These are phyloP conservation scores for Emericellopsis atlantica DNA, from an alignment of 2,329 filamentous ascomycete species.

Conservation along the genomic window DNA sequence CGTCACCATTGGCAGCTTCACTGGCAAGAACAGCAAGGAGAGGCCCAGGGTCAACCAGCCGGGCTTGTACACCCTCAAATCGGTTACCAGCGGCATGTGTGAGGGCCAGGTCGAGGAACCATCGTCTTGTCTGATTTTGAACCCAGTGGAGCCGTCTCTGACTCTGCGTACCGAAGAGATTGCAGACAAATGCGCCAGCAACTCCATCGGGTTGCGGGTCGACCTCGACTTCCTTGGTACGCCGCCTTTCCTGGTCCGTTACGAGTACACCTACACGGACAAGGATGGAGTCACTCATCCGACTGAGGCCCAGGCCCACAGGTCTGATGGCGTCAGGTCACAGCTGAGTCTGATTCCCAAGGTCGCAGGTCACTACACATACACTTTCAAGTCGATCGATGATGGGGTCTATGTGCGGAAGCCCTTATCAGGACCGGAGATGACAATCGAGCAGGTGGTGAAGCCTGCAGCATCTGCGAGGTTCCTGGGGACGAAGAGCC, in stretches of 20 bases:
- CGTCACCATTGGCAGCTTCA: slow-evolving; percentile 43
- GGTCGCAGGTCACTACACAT: slow-evolving; percentile 74
- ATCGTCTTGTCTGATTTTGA: slow-evolving; percentile 82
- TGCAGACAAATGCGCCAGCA: slow-evolving; percentile 88
- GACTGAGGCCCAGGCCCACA: no score
- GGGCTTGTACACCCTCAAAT: slow-evolving; percentile 76
- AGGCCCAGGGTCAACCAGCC: slow-evolving; percentile 59
- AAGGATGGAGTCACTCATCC: slow-evolving; percentile 25
- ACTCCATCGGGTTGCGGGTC: slow-evolving; percentile 79
- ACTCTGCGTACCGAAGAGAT: slow-evolving; percentile 67
- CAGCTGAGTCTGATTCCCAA: slow-evolving; percentile 76
- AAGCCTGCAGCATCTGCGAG: slow-evolving; percentile 83
- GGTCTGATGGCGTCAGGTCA: slow-evolving; percentile 41
- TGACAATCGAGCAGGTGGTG: slow-evolving; percentile 71
- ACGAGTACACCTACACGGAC: slow-evolving; percentile 50
- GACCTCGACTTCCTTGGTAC: slow-evolving; percentile 85
- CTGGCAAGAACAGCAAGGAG: slow-evolving; percentile 48
- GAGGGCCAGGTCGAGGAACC: slow-evolving; percentile 84
- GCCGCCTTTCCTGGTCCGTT: slow-evolving; percentile 77
- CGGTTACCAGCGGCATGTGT: slow-evolving; percentile 70
- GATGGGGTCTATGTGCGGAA: slow-evolving; percentile 70
- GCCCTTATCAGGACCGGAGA: slow-evolving; percentile 45
- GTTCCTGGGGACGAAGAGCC: slow-evolving; percentile 40
- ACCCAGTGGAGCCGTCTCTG: slow-evolving; percentile 77
- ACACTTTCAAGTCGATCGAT: slow-evolving; percentile 68